Evolutionary conservation across 768 basidiomycete genomes (phyloP).

Genomic region (Trametes gibbosa): DNA sequence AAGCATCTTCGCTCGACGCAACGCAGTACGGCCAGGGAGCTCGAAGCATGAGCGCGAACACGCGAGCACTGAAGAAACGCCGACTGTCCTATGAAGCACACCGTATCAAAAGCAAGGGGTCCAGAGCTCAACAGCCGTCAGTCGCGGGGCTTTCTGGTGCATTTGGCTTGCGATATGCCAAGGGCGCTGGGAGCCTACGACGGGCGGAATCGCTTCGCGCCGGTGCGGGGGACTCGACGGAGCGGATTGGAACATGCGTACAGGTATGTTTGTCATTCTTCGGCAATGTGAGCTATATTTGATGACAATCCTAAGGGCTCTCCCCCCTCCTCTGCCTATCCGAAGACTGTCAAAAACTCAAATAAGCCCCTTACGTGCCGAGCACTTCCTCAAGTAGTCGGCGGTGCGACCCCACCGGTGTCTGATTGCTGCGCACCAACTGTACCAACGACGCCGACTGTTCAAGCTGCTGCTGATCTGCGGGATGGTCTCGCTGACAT

Average conservation of each 20-base stretch:
- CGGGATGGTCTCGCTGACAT: constrained; percentile 23
- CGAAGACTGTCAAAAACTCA: background rate
- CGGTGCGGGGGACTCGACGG: constrained; percentile 16
- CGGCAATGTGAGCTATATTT: background rate
- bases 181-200: constrained; percentile 39
- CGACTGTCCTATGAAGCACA: background rate
- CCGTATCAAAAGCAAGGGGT: background rate
- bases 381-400: too few relatives aligned
- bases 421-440: constrained; percentile 15
- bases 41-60: too few relatives aligned
- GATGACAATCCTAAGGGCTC: background rate
- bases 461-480: background rate
- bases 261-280: background rate
- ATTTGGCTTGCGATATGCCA: constrained; percentile 22
- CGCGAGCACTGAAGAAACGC: background rate
- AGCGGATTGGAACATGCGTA: constrained; percentile 1
- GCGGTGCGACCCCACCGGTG: background rate
- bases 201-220: constrained; percentile 40
- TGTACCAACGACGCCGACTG: constrained; percentile 17
- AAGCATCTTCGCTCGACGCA: too few relatives aligned
- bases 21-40: too few relatives aligned
- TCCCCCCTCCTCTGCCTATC: background rate
- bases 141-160: background rate
- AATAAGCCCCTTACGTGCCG: background rate
- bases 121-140: background rate